Base-by-base conservation (phyloP, 805 yeast species). In the Nakazawaea wickerhamii region DNA sequence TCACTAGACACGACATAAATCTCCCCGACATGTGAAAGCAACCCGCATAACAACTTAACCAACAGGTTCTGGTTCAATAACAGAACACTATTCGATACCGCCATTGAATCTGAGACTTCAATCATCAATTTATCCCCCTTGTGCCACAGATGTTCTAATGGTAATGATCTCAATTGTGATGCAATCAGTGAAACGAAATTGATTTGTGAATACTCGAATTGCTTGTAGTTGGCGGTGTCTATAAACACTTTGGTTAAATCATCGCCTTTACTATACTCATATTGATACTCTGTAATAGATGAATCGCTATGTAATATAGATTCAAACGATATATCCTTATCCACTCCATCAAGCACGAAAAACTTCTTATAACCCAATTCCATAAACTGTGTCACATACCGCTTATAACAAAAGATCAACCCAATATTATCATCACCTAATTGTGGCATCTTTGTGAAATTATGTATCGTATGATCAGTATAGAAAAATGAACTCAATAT, bases 1-100 rank as follows among this genome's bases (percentile, higher is more conserved):
- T 50, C 5, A 48, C 51, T 15, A 46, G 48, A 15, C 37, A 45
- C 25, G 1, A 60, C 43, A 4, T 63, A 42, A 1, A 58, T 50
- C 15, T 59, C 41, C 2, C 51, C 42, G 11, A 68, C 48, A 23
- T 64, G 58, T 1, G 66, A 47, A 5, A 74, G 50, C 14, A 75
- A 55, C 1, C 68, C 66, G 17, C 68, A 55, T 40, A 74, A 55
- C 1, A 68, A 23, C 45, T 71, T 72, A 23, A 61, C 53, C 10
- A 75, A 40, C 5, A 59, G 49, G 46, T 60, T 61, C 21, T 55
- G 48, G 7, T 63, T 41, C 17, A 19, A 4, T 5, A 38, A 19
- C 19, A 37, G 26, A 15, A 15, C 10, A n/a, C 22, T 7, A 14
- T 34, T 13, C n/a, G 41, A 39, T 11, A 28, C 21, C 4, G 39